Base-by-base conservation (phyloP, 164 flowering plant genomes). In the Chimonanthus salicifolius region DNA sequence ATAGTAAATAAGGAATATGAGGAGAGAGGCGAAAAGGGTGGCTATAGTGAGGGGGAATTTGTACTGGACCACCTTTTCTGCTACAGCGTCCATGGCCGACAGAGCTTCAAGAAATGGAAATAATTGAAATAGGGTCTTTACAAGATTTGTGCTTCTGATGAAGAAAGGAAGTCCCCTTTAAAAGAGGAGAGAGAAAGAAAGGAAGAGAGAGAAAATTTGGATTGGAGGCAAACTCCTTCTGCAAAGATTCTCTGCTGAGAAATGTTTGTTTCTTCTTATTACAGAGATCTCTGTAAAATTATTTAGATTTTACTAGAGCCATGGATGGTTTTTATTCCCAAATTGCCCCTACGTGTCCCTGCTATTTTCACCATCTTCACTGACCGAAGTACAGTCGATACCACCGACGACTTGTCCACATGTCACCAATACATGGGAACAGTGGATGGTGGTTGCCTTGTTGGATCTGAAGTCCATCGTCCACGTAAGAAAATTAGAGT, bases 21-120 rank as follows among this genome's bases (percentile, higher is more conserved):
- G 13, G 43, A 71, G 2, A 54, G 73, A 10, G 5, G 62, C 45
- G 49, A 74, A 21, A 49, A 70, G 7, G 62, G 77, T 7, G 11
- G 62, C 81, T 49, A 72, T 33, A 63, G 82, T 63, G 72, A 88
- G 47, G 63, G 82, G 89, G 76, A 69, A 80, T 81, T 83, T 88
- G 85, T 76, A 87, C 74, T 78, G 79, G 49, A 84, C 60, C 5
- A 90, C 83, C 82, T 69, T 80, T 75, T 84, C 83, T 67, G 78
- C 70, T 81, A 87, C 33, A 33, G 33, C 84, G 80, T 81, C 86
- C 91, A 88, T 89, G 60, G 60, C n/a, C 60, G 16, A 33, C 33
- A 33, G 2, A 33, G 33, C 33, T 33, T 9, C 5, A 54, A 54
- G 3, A 54, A 54, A n/a, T 11, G 1, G 60, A 6, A 54, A n/a